phyloP scores from a whole-genome alignment of 164 flowering plant genomes.

The Umbilicus rupestris region DNA sequence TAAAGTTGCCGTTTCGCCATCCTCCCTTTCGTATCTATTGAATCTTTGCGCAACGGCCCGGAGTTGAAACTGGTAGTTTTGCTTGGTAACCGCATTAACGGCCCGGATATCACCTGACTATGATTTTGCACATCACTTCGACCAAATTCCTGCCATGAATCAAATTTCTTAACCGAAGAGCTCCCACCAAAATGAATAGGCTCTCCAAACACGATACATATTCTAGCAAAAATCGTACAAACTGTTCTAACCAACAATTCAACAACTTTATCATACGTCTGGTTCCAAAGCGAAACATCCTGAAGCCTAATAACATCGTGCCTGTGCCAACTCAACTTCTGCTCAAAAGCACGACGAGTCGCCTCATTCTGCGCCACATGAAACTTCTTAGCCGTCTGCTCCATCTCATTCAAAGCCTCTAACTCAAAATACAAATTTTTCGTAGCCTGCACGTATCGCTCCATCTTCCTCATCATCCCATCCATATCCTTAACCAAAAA shows the following conservation, averaged over 20 bases:
- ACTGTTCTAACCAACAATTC: conserved; percentile 78
- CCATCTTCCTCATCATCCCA: conserved; percentile 81
- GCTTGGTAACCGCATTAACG: conserved; percentile 22
- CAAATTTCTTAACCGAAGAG: conserved; percentile 19
- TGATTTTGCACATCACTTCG: conserved; percentile 16
- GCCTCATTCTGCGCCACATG: conserved; percentile 69
- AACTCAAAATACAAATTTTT: conserved; percentile 53
- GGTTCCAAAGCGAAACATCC: conserved; percentile 79
- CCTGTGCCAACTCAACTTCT: conserved; percentile 78
- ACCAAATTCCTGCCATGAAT: conserved; percentile 19
- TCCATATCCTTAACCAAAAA: conserved; percentile 96
- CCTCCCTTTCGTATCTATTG: conserved; percentile 20
- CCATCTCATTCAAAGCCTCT: conserved; percentile 82
- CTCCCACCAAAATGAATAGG: conserved; percentile 17
- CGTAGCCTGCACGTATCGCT: conserved; percentile 61
- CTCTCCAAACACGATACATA: conserved; percentile 54
- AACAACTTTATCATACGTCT: conserved; percentile 74
- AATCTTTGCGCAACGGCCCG: conserved; percentile 21
- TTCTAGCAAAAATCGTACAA: conserved; percentile 69
- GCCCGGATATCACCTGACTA: conserved; percentile 19
- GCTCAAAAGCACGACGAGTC: conserved; percentile 62
- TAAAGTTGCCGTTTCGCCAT: conserved; percentile 22
- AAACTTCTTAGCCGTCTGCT: conserved; percentile 66
- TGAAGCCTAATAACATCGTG: conserved; percentile 75
- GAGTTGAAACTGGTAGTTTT: conserved; percentile 24